Evolutionary conservation across 2,329 filamentous ascomycete species (phyloP), one percentile per base, ranked within the genome.

Genomic region (Penicillium capsulatum): DNA sequence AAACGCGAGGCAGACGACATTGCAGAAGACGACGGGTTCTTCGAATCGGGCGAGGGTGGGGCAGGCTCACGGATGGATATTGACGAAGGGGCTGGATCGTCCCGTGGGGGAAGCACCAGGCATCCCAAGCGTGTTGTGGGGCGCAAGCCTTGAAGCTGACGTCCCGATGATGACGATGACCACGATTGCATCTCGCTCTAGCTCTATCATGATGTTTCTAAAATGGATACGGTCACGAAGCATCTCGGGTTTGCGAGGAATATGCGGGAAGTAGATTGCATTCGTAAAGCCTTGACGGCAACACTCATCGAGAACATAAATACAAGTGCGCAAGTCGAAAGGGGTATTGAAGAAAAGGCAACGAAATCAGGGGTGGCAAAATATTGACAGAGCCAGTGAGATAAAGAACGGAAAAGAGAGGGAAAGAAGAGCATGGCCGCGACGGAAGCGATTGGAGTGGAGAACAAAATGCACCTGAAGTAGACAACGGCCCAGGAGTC

Each of bases 1-100:
- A 70, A 70, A 50, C 61, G 67, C 10, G 67, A 70, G 48, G 59
- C 58, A 3, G 64, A 66, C 37, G 63, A 67, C 39, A 55, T 63
- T 19, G 60, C 67, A 31, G 57, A 61, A 15, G 63, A 67, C 48
- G 58, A 67, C 51, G 63, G 62, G 8, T 64, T 58, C 37, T 63
- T 55, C 36, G 61, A 62, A 16, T 53, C 59, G 19, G 52, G 52
- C 3, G 51, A 56, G 36, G 54, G 60, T 32, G 52, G 51, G 6
- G 48, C 52, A 9, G 52, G 54, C 3, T 59, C 61, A 3, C 51
- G 57, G 16, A 69, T 68, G 66, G 67, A 65, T 53, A 62, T 65
- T 37, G 66, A 69, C 43, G 62, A 66, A 39, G 57, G 55, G 1
- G 40, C 54, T 26, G 63, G 54, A 31, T 53, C 54, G 14, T 42